Evolutionary conservation across 345 rosid genomes (phyloP).

Genomic region (Bretschneidera sinensis): DNA sequence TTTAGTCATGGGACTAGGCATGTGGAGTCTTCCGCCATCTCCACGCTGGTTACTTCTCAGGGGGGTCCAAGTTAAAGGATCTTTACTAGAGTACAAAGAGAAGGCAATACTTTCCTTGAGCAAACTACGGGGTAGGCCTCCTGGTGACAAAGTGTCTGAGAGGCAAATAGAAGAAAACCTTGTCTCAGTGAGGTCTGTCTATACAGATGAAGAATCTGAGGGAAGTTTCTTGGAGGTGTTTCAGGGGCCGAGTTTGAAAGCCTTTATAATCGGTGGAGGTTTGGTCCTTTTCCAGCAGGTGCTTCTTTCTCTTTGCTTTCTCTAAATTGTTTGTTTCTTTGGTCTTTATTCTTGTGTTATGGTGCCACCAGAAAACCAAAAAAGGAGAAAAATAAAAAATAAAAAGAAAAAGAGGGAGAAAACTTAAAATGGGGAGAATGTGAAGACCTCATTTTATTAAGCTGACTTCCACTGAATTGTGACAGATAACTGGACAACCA

Average conservation of each 20-base stretch:
- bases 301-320: constrained; percentile 15
- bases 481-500: constrained; percentile 97
- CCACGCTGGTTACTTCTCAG: constrained; percentile 98
- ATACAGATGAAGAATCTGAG: constrained; percentile 52
- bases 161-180: constrained; percentile 70
- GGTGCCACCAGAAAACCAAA: not conserved
- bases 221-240: constrained; percentile 80
- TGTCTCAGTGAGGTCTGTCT: constrained; percentile 58
- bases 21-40: constrained; percentile 94
- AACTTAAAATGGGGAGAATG: not conserved
- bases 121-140: constrained; percentile 77
- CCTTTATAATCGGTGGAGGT: constrained; percentile 88
- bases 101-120: constrained; percentile 69
- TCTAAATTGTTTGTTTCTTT: too few relatives aligned
- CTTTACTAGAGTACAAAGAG: constrained; percentile 69
- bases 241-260: constrained; percentile 88
- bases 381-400: too few relatives aligned
- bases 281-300: constrained; percentile 98
- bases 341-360: not conserved
- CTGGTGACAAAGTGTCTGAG: constrained; percentile 65
- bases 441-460: constrained; percentile 10
- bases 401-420: not conserved
- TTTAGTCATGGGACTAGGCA: constrained; percentile 76
- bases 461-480: constrained; percentile 20
- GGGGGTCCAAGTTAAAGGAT: constrained; percentile 75